Evolutionary conservation across 1,139 yeast genomes (phyloP).

Genomic region (Maudiozyma humilis): DNA sequence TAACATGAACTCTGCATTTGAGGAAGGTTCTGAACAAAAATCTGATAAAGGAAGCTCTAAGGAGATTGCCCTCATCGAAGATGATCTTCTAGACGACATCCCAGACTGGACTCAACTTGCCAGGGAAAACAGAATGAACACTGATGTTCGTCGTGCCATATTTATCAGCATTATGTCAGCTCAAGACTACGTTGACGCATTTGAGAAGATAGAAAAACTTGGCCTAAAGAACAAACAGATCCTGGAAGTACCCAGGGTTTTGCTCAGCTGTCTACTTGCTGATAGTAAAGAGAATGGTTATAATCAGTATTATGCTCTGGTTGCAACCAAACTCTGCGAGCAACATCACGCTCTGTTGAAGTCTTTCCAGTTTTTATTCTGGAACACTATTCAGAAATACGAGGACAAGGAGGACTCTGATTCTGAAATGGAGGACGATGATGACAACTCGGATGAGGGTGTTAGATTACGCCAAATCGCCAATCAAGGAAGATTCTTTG

Average conservation of each 20-base stretch:
- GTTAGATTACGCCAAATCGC: constrained; percentile 49
- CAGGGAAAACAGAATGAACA: constrained; percentile 81
- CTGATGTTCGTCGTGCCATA: constrained; percentile 87
- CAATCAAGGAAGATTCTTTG: constrained; percentile 75
- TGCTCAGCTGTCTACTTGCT: constrained; percentile 75
- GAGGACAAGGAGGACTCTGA: constrained; percentile 45
- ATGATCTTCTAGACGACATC: constrained; percentile 53
- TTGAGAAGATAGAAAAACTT: constrained; percentile 70
- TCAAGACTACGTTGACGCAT: constrained; percentile 82
- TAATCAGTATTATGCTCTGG: constrained; percentile 83
- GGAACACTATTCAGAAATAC: constrained; percentile 78
- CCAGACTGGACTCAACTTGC: constrained; percentile 91
- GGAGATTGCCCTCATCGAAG: constrained; percentile 22
- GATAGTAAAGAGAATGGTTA: constrained; percentile 53
- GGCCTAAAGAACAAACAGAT: constrained; percentile 76
- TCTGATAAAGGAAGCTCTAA: constrained; percentile 25
- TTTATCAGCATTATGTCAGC: constrained; percentile 94
- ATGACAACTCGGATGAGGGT: constrained; percentile 37
- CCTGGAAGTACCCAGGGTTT: constrained; percentile 76
- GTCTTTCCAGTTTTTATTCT: constrained; percentile 78
- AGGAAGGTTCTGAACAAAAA: constrained; percentile 16
- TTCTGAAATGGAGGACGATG: constrained; percentile 34
- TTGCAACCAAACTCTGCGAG: constrained; percentile 69
- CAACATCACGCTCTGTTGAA: constrained; percentile 59
- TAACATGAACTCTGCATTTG: constrained; percentile 32